These are phyloP conservation scores for Orbilia ellipsospora DNA, from an alignment of 2,329 filamentous ascomycete species.

Conservation along the genomic window DNA sequence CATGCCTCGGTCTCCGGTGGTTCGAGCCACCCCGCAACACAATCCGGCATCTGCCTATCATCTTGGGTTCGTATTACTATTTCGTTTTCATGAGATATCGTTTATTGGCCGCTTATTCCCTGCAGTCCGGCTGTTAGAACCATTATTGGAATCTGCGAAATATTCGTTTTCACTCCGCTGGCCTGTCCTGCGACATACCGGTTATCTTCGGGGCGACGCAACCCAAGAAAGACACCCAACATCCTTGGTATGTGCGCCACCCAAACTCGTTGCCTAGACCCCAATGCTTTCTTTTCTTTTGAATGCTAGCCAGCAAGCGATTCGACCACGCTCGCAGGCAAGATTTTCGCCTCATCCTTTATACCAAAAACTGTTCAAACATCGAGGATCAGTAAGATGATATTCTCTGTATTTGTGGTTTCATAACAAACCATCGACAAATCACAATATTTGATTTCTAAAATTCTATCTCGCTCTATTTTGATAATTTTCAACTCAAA, in stretches of 20 bases:
- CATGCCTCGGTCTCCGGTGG: neutral
- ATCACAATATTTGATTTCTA: no score
- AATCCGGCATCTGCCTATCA: no score
- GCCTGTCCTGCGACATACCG: conserved; percentile 23
- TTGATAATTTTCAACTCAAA: neutral
- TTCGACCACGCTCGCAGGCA: conserved; percentile 20
- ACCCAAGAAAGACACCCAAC: conserved; percentile 47
- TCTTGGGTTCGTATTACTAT: no score
- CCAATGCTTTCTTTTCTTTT: conserved; percentile 11
- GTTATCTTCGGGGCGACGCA: conserved; percentile 52
- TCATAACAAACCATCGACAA: no score
- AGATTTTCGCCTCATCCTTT: conserved; percentile 38
- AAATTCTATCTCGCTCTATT: neutral
- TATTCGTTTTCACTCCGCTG: conserved; percentile 3
- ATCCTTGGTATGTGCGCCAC: conserved; percentile 20
- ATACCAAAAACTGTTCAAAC: neutral
- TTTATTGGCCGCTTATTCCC: neutral
- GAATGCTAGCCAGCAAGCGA: neutral
- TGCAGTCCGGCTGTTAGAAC: conserved; percentile 27
- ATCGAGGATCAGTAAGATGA: no score
- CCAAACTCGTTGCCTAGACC: conserved; percentile 52
- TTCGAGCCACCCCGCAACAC: conserved; percentile 2
- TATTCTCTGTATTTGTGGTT: no score
- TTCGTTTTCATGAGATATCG: neutral
- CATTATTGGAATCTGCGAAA: conserved; percentile 45